Percentiles rank a stretch among this genome's conserved stretches.
These are phyloP conservation scores for Geotrichum candidum DNA, from an alignment of 1,139 yeast species.

Conservation along the genomic window DNA sequence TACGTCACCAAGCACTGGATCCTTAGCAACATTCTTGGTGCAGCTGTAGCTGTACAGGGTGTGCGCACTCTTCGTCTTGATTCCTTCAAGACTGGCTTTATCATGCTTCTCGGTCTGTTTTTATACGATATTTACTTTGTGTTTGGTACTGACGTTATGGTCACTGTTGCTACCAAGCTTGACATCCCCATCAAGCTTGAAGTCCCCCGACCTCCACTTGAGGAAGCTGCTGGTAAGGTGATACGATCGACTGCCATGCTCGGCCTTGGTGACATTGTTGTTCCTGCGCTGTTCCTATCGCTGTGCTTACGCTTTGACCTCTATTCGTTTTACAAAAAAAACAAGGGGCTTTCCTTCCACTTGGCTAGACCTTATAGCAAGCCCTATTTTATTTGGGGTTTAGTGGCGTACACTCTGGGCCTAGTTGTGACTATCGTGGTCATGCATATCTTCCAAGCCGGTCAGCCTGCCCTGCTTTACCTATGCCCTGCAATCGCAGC, in stretches of 20 bases:
- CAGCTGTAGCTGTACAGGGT: conserved; percentile 19
- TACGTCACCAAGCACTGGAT: conserved; percentile 36
- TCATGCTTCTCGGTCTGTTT: conserved; percentile 47
- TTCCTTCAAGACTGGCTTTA: conserved; percentile 42
- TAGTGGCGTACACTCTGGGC: conserved; percentile 45
- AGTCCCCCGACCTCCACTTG: conserved; percentile 38
- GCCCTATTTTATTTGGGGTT: conserved; percentile 43
- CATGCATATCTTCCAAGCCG: conserved; percentile 39
- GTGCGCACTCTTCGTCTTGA: conserved; percentile 30
- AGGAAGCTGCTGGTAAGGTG: conserved; percentile 7
- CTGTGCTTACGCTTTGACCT: conserved; percentile 49
- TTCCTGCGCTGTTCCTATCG: conserved; percentile 50
- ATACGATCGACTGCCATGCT: conserved; percentile 30
- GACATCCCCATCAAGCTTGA: conserved; percentile 53
- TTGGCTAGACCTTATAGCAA: conserved; percentile 38
- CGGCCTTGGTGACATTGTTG: conserved; percentile 58
- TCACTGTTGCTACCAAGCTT: conserved; percentile 51
- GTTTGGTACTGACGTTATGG: conserved; percentile 57
- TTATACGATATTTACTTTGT: conserved; percentile 63
- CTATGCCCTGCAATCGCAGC: conserved; percentile 49
- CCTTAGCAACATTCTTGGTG: conserved; percentile 25
- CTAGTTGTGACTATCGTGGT: conserved; percentile 42
- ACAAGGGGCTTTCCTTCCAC: conserved; percentile 35
- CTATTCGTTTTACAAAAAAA: conserved; percentile 35
- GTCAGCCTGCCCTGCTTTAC: conserved; percentile 65